Evolutionary conservation across 768 basidiomycete genomes (phyloP).

Genomic region (Lactarius akahatsu): DNA sequence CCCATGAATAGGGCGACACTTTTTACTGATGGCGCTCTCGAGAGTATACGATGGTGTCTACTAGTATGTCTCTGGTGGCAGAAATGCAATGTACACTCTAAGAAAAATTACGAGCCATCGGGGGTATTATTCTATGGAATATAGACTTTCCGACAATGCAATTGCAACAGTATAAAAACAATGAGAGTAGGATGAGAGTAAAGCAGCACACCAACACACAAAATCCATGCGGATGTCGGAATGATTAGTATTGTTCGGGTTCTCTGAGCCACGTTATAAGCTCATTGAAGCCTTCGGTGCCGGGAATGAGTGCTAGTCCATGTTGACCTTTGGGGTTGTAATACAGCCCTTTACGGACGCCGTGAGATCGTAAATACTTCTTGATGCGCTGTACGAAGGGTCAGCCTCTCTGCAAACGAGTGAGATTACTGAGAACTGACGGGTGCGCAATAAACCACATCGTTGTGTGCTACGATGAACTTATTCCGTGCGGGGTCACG

Average conservation of each 20-base stretch:
- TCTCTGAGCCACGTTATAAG: conserved; percentile 63
- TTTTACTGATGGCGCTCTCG: not conserved
- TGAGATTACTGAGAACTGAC: conserved; percentile 39
- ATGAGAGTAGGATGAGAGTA: not conserved
- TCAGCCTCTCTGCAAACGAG: conserved; percentile 1
- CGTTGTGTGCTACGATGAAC: conserved; percentile 81
- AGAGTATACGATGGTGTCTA: not conserved
- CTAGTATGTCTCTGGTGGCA: not conserved
- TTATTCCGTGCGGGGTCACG: conserved; percentile 61
- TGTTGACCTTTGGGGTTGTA: conserved; percentile 63
- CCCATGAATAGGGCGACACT: too few relatives aligned
- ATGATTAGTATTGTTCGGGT: conserved; percentile 13
- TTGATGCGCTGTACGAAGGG: conserved; percentile 55
- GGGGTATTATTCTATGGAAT: not conserved
- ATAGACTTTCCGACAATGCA: not conserved
- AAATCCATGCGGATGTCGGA: not conserved
- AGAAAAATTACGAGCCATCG: not conserved
- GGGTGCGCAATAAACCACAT: conserved; percentile 72
- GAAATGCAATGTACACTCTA: not conserved
- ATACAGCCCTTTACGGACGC: conserved; percentile 63
- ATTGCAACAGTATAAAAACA: not conserved
- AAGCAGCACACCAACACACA: not conserved
- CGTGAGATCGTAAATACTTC: conserved; percentile 74
- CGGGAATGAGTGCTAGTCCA: conserved; percentile 57
- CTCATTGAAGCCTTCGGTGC: conserved; percentile 51